Evolutionary conservation across 768 basidiomycete species (phyloP).

Genomic region (Tubosaeta brunneosetosa): DNA sequence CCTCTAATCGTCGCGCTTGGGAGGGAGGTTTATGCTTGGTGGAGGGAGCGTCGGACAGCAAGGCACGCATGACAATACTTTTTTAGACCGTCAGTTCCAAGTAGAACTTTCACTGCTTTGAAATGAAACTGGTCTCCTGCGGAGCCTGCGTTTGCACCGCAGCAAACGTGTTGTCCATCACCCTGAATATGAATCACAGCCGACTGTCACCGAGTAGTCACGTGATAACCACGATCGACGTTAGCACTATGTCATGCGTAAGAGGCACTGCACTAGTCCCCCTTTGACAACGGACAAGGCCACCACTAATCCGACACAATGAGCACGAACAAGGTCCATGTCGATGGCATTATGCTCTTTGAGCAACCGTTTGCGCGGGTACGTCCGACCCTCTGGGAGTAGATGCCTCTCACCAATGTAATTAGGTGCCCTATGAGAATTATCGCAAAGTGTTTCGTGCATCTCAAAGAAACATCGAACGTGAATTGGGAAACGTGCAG

Average conservation of each 20-base stretch:
- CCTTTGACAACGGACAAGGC: constrained; percentile 8
- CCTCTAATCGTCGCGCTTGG: constrained; percentile 73
- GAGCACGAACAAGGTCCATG: constrained; percentile 50
- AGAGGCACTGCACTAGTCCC: background rate
- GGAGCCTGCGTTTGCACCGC: constrained; percentile 9
- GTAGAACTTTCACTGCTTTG: constrained; percentile 6
- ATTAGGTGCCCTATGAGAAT: constrained; percentile 84
- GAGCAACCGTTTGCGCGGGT: constrained; percentile 83
- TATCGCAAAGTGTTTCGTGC: constrained; percentile 85
- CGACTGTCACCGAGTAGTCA: constrained; percentile 8
- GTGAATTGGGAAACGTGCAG: constrained; percentile 63
- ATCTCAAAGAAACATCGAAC: constrained; percentile 77
- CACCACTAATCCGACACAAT: constrained; percentile 13
- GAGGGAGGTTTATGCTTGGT: constrained; percentile 69
- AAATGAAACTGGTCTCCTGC: constrained; percentile 9
- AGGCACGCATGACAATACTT: constrained; percentile 12
- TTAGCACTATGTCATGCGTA: background rate
- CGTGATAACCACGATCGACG: constrained; percentile 23
- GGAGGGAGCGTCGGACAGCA: constrained; percentile 17
- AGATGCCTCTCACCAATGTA: constrained; percentile 9
- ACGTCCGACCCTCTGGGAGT: constrained; percentile 17
- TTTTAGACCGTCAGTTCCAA: background rate
- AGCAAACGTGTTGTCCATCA: constrained; percentile 13
- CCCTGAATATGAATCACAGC: background rate
- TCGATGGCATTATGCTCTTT: constrained; percentile 73